phyloP scores from a whole-genome alignment of 164 flowering plant species.

The Chloranthus sessilifolius region DNA sequence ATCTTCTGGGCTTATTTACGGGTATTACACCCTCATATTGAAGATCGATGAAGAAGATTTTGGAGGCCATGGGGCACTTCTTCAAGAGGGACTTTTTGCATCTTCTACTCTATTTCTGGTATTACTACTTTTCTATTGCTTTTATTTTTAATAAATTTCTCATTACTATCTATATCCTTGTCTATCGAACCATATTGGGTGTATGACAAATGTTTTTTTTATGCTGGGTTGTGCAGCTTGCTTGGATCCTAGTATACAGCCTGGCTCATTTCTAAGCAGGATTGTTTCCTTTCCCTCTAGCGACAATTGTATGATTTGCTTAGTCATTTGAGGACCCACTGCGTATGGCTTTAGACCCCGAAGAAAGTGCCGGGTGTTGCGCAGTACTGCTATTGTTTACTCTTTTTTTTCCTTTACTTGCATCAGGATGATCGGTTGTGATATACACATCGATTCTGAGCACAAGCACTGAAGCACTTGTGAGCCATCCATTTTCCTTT shows the following conservation, averaged over 20 bases:
- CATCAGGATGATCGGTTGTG: no score
- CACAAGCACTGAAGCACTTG: no score
- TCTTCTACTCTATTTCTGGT: conserved; percentile 90
- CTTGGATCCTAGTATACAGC: conserved; percentile 89
- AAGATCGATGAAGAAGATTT: conserved; percentile 95
- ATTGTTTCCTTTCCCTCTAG: neutral
- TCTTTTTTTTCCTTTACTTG: no score
- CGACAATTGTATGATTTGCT: conserved; percentile 10
- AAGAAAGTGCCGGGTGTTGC: no score
- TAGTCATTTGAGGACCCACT: no score
- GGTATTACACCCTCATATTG: conserved; percentile 68
- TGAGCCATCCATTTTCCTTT: no score
- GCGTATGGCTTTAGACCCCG: no score
- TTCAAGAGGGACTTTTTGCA: conserved; percentile 94
- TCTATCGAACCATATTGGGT: neutral
- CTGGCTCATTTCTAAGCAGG: conserved; percentile 62
- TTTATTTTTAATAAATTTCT: neutral
- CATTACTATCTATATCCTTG: neutral
- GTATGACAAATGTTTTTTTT: neutral
- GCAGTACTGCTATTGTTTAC: no score
- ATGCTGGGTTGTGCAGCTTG: conserved; percentile 23
- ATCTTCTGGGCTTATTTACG: conserved; percentile 69
- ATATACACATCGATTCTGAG: no score
- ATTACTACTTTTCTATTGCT: conserved; percentile 3
- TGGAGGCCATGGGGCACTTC: conserved; percentile 95